These are phyloP conservation scores for Mariannaea sp. DNA, from an alignment of 2,329 filamentous ascomycete genomes.

Conservation along the genomic window DNA sequence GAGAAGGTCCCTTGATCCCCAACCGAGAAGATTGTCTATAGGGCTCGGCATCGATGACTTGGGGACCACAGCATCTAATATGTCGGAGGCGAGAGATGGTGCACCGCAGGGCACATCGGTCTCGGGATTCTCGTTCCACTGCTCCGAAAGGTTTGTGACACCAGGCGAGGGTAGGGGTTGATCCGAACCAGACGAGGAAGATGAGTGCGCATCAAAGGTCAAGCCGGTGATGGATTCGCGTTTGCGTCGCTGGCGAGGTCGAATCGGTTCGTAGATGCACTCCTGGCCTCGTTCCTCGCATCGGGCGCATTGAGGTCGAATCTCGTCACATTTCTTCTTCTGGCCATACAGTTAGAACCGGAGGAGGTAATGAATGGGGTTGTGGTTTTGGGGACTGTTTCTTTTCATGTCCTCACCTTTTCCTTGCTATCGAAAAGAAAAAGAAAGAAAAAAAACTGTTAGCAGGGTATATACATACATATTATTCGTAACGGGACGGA, in stretches of 20 bases:
- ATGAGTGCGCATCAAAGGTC: slow-evolving; percentile 17
- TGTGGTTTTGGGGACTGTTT: background rate
- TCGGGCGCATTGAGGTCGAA: slow-evolving; percentile 54
- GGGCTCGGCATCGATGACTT: slow-evolving; percentile 14
- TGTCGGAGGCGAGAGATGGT: slow-evolving; percentile 1
- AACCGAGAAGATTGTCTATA: slow-evolving; percentile 21
- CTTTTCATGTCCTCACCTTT: too few species aligned
- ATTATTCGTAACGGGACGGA: background rate
- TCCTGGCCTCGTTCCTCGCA: slow-evolving; percentile 54
- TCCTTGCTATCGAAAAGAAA: slow-evolving; percentile 16
- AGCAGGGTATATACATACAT: too few species aligned
- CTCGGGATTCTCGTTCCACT: slow-evolving; percentile 17
- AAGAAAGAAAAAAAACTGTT: too few species aligned
- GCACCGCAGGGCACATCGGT: background rate
- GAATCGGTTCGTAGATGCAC: slow-evolving; percentile 55
- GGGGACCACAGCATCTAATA: slow-evolving; percentile 6
- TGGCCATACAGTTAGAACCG: slow-evolving; percentile 32
- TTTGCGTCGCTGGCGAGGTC: slow-evolving; percentile 45
- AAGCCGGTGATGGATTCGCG: slow-evolving; percentile 29
- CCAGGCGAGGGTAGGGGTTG: slow-evolving; percentile 16
- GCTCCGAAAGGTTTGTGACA: slow-evolving; percentile 1
- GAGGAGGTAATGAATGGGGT: too few species aligned
- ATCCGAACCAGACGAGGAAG: slow-evolving; percentile 21
- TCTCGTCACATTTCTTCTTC: slow-evolving; percentile 64
- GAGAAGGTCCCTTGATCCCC: slow-evolving; percentile 31